These are phyloP conservation scores for Mortierella sp. DNA, from an alignment of 371 early-diverging fungal genomes.

Conservation along the genomic window DNA sequence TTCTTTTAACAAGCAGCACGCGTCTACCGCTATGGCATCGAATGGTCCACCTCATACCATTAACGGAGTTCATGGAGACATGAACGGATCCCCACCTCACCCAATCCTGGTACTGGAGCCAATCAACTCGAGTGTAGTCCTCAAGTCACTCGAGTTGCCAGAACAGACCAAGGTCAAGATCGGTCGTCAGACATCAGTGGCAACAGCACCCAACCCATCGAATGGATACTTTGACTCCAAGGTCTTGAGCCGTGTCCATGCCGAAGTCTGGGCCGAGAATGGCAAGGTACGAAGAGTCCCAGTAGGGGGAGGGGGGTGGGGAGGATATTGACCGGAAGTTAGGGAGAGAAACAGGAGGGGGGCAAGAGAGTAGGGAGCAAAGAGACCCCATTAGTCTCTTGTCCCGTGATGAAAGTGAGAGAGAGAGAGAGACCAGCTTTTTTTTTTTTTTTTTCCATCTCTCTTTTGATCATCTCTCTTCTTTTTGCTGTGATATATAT, in stretches of 20 bases:
- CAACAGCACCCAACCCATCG: constrained; percentile 67
- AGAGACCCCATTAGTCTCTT: not conserved
- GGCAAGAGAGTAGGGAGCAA: no score
- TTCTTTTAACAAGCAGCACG: constrained; percentile 10
- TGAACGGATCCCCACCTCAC: constrained; percentile 11
- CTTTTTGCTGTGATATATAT: not conserved
- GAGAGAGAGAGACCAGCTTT: not conserved
- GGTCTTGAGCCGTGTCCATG: constrained; percentile 85
- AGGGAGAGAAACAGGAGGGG: not conserved
- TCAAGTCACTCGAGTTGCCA: constrained; percentile 72
- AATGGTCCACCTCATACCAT: no score
- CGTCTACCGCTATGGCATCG: no score
- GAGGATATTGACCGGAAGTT: no score
- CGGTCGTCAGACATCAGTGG: constrained; percentile 79
- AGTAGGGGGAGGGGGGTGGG: no score
- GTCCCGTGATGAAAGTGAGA: not conserved
- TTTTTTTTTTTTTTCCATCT: not conserved
- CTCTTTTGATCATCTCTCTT: not conserved
- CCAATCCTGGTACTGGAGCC: constrained; percentile 67
- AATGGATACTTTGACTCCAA: constrained; percentile 93
- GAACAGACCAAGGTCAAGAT: constrained; percentile 69
- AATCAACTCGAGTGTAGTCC: constrained; percentile 66
- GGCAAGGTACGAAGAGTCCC: constrained; percentile 65
- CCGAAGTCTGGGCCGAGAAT: constrained; percentile 80
- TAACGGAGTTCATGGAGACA: not conserved